Base-by-base conservation (phyloP, 1,284 basidiomycete species). In the Cutaneotrichosporon mucoides region DNA sequence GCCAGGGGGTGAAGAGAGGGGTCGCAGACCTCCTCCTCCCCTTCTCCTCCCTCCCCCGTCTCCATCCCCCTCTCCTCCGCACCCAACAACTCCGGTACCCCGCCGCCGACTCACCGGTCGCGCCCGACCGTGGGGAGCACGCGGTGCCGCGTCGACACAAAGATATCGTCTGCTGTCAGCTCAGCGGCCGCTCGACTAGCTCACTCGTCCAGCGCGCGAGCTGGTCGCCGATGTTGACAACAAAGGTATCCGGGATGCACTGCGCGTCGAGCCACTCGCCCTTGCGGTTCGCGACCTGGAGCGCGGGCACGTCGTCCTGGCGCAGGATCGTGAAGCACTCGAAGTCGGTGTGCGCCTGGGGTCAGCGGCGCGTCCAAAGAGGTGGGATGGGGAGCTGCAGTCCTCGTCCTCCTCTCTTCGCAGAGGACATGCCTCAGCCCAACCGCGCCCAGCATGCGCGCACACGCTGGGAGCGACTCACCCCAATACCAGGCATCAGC, bases 131-230 rank as follows among this genome's bases (percentile, higher is more conserved):
- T 82, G 66, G 93, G 93, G 59, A 89, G 83, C 0, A 87, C 92
- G 43, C 92, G 85, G 72, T 94, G 91, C 4, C 86, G 75, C 0
- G 91, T 93, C 0, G 88, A 91, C 68, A 88, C 89, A 82, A 92
- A 92, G 46, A 91, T 81, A 69, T 90, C 89, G 73, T 93, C 89
- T 91, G 50, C 11, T 6, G 59, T 24, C 54, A 36, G 49, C 36
- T 16, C 24, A 15, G 45, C 33, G 10, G 9, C 13, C 15, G 15
- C 11, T 15, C 45, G 5, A 10, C 24, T 24, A 24, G 77, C 86
- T 66, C 66, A 92, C 90, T 93, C 16, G 91, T 91, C 89, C 90
- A 91, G 35, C 89, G 80, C 13, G 89, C 86, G 62, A 94, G 84
- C 69, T 92, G 89, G 73, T 93, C 91, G 15, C 88, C 91, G 40